Base-by-base conservation (phyloP, 495 filamentous ascomycete species). In the Lasiosphaeria miniovina region DNA sequence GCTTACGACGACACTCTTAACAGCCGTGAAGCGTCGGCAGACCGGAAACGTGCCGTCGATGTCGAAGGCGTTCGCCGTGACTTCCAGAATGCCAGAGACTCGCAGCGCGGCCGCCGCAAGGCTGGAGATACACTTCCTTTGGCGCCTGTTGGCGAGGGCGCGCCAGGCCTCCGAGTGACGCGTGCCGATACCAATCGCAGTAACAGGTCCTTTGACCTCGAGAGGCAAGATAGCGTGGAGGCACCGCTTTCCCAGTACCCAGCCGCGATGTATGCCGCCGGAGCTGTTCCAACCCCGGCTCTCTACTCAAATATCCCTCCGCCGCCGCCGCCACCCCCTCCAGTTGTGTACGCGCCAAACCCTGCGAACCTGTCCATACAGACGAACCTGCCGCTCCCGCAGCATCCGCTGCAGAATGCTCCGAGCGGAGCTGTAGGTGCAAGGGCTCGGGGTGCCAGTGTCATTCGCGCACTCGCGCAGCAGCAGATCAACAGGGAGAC, bases 81-180 rank as follows among this genome's bases (percentile, higher is more conserved):
- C 7, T 63, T 73, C 55, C 63, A 66, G 31, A 46, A 55, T 57
- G 66, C 63, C 54, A 71, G 69, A 34, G 67, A 72, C 50, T 78
- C 76, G 41, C 74, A 78, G 55, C 75, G 75, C 54, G 77, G 77
- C 15, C 75, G 75, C n/a, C 75, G 77, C 58, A 72, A 66, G 54
- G 73, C 74, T 10, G 77, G 77, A 34, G 75, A 77, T 34, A 71
- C 71, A 4, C 54, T 74, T 4, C 71, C 77, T 32, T 43, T 66
- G 4, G 61, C 61, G 6, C 15, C 65, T 15, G 46, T 66, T 10
- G 60, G 54, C 11, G 67, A 62, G 38, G 58, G 51, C 43, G 59
- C 52, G 14, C 65, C 65, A 5, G 63, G 60, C 11, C 60, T 77
- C 4, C 77, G 76, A 36, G 67, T 75, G 40, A 75, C 77, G 7